Percentiles rank a stretch among this genome's conserved stretches.
These are phyloP conservation scores for Nepenthes alata DNA, from an alignment of 179 eudicot species.

Conservation along the genomic window DNA sequence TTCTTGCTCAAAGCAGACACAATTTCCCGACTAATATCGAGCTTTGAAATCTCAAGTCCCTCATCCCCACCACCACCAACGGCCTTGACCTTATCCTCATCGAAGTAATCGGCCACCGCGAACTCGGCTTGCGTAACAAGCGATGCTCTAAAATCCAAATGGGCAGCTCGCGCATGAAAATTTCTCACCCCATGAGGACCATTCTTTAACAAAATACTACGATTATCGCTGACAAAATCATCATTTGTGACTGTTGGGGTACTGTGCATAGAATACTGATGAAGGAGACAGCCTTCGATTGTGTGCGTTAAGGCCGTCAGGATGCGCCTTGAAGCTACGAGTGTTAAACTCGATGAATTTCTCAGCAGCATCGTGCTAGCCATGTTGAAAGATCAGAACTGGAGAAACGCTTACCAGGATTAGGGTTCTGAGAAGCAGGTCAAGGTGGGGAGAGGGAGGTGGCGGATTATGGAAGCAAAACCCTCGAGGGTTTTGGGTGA, in stretches of 20 bases:
- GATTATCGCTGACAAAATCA: neutral
- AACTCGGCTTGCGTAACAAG: conserved; percentile 28
- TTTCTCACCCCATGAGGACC: conserved; percentile 1
- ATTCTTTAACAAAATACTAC: neutral
- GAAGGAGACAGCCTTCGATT: conserved; percentile 2
- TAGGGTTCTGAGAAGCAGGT: too few relatives aligned
- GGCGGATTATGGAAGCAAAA: too few relatives aligned
- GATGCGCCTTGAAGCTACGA: conserved; percentile 7
- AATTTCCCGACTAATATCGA: conserved; percentile 44
- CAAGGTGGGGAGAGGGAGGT: too few relatives aligned
- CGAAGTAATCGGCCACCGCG: conserved; percentile 46
- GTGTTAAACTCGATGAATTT: neutral
- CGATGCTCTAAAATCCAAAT: conserved; percentile 27
- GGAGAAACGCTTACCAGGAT: too few relatives aligned
- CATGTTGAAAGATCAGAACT: too few relatives aligned
- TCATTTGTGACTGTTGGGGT: neutral
- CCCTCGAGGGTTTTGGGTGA: too few relatives aligned
- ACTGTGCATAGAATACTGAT: neutral
- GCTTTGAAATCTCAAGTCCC: conserved; percentile 65
- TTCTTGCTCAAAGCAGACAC: conserved; percentile 38
- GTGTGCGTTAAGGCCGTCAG: conserved; percentile 12
- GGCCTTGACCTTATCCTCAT: conserved; percentile 28
- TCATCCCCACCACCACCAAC: conserved; percentile 18
- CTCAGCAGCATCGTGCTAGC: too few relatives aligned
- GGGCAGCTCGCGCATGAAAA: conserved; percentile 8